phyloP scores from a whole-genome alignment of 176 grass and related monocot species.

The Eleusine indica region DNA sequence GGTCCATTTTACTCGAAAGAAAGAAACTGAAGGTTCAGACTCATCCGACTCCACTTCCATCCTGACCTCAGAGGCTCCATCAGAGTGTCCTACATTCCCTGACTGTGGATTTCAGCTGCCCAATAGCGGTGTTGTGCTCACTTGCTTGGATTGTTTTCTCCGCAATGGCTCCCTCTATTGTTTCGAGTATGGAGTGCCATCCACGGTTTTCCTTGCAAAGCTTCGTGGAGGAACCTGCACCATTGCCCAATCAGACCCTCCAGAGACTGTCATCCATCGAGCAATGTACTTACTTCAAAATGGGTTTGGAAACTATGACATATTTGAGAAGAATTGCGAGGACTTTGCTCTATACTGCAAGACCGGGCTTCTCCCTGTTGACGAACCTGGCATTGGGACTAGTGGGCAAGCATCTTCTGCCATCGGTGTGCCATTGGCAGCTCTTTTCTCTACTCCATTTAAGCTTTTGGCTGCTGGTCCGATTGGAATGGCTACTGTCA shows the following conservation, averaged over 20 bases:
- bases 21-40: constrained; percentile 56
- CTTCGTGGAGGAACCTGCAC: constrained; percentile 93
- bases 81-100: constrained; percentile 81
- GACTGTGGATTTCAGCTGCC: constrained; percentile 91
- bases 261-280: constrained; percentile 66
- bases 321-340: constrained; percentile 99
- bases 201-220: constrained; percentile 80
- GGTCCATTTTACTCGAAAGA: constrained; percentile 96
- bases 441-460: constrained; percentile 79
- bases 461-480: constrained; percentile 84
- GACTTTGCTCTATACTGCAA: constrained; percentile 99
- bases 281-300: constrained; percentile 93
- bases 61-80: constrained; percentile 51
- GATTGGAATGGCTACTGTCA: constrained; percentile 91
- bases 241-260: constrained; percentile 72
- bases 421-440: constrained; percentile 81
- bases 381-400: constrained; percentile 71
- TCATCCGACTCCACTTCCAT: constrained; percentile 52
- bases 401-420: constrained; percentile 87
- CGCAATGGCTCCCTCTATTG: constrained; percentile 76
- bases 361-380: constrained; percentile 69
- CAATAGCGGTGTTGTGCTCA: constrained; percentile 74
- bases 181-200: constrained; percentile 82
- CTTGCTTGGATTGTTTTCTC: constrained; percentile 92
- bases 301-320: constrained; percentile 87